phyloP scores from a whole-genome alignment of 208 protist genomes.

The Wallacemonas sp. region DNA sequence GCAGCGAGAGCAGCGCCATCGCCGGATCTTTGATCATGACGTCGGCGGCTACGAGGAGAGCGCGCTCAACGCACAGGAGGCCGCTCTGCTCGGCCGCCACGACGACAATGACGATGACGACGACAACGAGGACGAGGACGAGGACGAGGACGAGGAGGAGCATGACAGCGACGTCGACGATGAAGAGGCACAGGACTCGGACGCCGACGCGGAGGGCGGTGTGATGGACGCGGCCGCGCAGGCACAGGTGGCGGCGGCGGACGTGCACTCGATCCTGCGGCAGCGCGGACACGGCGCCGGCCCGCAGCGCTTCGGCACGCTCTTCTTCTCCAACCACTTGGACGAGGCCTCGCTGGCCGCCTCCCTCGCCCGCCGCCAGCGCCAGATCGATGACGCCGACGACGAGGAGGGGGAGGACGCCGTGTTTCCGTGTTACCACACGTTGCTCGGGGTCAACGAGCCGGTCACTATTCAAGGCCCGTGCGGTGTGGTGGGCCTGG shows the following conservation, averaged over 20 bases:
- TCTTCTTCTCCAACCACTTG: conserved; percentile 65
- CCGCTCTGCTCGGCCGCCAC: conserved; percentile 2
- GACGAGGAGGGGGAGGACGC: conserved; percentile 5
- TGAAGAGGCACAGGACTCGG: conserved; percentile 24
- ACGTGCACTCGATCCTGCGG: conserved; percentile 5
- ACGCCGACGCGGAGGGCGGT: conserved; percentile 1
- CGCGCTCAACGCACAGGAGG: conserved; percentile 17
- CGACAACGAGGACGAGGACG: conserved; percentile 8
- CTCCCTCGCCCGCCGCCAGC: background rate
- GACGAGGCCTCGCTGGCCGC: conserved; percentile 16
- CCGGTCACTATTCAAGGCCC: conserved; percentile 76
- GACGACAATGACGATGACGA: background rate
- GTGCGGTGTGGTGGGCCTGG: conserved; percentile 71
- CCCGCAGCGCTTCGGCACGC: conserved; percentile 44
- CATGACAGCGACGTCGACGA: conserved; percentile 18
- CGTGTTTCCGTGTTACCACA: conserved; percentile 61
- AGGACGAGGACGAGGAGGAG: conserved; percentile 9
- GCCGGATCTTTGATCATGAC: conserved; percentile 31
- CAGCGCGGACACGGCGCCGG: conserved; percentile 15
- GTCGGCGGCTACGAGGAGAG: conserved; percentile 33
- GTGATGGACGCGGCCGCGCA: background rate
- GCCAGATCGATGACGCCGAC: background rate
- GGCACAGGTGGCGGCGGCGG: background rate
- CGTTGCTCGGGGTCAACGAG: conserved; percentile 47
- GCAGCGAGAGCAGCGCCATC: conserved; percentile 11